phyloP scores from a whole-genome alignment of 345 rosid genomes.

The Linum usitatissimum region DNA sequence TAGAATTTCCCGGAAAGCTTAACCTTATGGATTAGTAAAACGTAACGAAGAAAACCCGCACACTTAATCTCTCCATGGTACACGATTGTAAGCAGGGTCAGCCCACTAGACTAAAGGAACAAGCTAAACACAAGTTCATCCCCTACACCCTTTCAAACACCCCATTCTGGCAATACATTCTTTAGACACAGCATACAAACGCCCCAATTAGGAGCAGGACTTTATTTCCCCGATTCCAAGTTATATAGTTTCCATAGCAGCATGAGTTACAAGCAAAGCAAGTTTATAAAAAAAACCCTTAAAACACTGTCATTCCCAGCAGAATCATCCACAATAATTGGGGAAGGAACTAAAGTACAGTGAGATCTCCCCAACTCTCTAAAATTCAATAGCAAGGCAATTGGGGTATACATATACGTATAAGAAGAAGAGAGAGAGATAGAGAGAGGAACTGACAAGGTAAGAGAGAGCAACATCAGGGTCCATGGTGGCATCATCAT shows the following conservation, averaged over 20 bases:
- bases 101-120: neutral
- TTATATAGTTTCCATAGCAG: neutral
- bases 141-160: neutral
- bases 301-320: neutral
- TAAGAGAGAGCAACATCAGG: constrained; percentile 70
- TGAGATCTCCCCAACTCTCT: neutral
- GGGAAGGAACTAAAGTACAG: neutral
- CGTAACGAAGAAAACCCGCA: neutral
- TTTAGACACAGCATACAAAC: neutral
- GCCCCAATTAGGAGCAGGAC: neutral
- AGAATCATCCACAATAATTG: neutral
- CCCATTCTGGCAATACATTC: neutral
- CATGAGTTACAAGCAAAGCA: neutral
- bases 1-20: neutral
- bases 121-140: neutral
- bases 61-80: neutral
- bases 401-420: neutral
- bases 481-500: constrained; percentile 42
- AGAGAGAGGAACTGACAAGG: constrained; percentile 41
- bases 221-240: too few species aligned
- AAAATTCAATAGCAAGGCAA: neutral
- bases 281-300: neutral
- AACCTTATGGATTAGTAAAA: neutral
- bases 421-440: neutral
- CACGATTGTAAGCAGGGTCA: too few species aligned